These are phyloP conservation scores for Stephania yunnanensis DNA, from an alignment of 164 flowering plant species.

Conservation along the genomic window DNA sequence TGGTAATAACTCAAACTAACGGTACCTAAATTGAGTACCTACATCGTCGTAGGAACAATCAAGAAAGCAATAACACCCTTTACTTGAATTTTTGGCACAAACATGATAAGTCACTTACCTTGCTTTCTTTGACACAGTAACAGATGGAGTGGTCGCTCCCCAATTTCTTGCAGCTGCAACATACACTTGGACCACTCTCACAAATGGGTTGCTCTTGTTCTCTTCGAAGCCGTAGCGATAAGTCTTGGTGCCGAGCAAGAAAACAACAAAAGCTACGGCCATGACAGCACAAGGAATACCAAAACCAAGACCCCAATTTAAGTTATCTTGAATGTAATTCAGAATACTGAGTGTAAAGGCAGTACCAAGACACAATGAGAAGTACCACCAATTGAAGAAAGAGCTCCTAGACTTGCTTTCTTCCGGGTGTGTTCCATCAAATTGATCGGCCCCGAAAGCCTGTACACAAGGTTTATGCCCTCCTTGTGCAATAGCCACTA, in stretches of 20 bases:
- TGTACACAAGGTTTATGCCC: conserved; percentile 23
- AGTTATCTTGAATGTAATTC: conserved; percentile 14
- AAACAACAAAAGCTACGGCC: conserved; percentile 9
- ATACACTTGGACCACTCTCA: conserved; percentile 1
- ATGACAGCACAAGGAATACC: conserved; percentile 15
- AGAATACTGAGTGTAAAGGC: background rate
- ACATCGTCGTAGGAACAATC: background rate
- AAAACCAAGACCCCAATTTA: conserved; percentile 19
- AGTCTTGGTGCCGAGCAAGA: conserved; percentile 14
- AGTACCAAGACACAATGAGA: conserved; percentile 8
- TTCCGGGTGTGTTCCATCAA: conserved; percentile 4
- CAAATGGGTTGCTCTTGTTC: conserved; percentile 10
- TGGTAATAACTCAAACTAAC: too few species aligned
- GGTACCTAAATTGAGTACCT: too few species aligned
- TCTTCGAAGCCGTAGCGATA: conserved; percentile 13
- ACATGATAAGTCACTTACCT: background rate
- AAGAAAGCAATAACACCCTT: background rate
- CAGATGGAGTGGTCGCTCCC: background rate
- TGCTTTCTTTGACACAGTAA: background rate
- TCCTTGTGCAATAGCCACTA: conserved; percentile 17
- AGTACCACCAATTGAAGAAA: conserved; percentile 22
- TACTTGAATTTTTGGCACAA: conserved; percentile 6
- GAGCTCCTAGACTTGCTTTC: conserved; percentile 17
- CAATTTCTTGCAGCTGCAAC: conserved; percentile 12
- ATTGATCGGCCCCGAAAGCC: conserved; percentile 29